Evolutionary conservation across 495 filamentous ascomycete genomes (phyloP), one percentile per base, ranked within the genome.

Genomic region (Cercophora sp.): DNA sequence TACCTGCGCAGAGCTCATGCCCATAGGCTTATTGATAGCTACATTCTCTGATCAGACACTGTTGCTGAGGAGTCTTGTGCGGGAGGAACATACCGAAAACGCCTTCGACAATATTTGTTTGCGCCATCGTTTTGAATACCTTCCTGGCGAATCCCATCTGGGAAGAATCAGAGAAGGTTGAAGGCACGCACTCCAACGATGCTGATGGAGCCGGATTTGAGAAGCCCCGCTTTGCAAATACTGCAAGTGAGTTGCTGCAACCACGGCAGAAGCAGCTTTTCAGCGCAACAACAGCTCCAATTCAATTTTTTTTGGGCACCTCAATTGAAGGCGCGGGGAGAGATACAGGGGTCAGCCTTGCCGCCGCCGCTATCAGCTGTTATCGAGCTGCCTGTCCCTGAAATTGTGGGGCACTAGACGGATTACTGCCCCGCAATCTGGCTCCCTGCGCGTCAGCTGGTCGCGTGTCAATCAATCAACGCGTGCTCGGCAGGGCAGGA

Each of bases 11-110:
- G 92, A 96, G 69, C 82, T 86, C 58, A 91, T 78, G 59, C 83
- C 82, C 58, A 84, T 70, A 39, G 93, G 93, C 72, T 98, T 98
- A 74, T 98, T 89, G 65, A 96, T 83, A 65, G 88, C n/a, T n/a
- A n/a, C n/a, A n/a, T n/a, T n/a, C n/a, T n/a, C 93, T 95, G 48
- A 36, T 3, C 16, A 8, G 16, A n/a, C 27, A 36, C 5, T 13
- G 24, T 31, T 44, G 40, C 11, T 51, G 19, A 40, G n/a, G 9
- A 9, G n/a, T n/a, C 2, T 13, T 22, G 10, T 31, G 25, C 3
- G 11, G 23, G 29, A 34, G 20, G 40, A 2, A 52, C 64, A 50
- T 64, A 88, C 86, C 85, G 58, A 91, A 86, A 42, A 89, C 78
- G 65, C 88, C 88, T 58, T 92, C 86, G 31, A 86, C 68, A 58